phyloP scores from a whole-genome alignment of 208 protist genomes.

The Leishmania major region DNA sequence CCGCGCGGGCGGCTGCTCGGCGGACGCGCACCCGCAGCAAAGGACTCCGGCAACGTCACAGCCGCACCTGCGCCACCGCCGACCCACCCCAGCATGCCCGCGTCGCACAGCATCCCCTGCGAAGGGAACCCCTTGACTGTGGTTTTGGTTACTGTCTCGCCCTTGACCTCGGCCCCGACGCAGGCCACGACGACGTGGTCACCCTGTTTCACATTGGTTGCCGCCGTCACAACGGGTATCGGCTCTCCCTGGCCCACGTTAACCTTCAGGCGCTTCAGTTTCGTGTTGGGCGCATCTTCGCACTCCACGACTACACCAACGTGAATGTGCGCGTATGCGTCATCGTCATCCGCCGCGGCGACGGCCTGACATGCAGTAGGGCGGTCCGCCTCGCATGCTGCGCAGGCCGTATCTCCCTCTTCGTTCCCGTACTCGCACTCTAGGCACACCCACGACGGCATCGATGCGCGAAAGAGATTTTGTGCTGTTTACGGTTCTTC shows the following conservation, averaged over 20 bases:
- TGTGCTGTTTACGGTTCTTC: neutral
- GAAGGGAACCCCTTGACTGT: slow-evolving; percentile 73
- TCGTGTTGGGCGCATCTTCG: slow-evolving; percentile 59
- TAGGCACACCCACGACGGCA: slow-evolving; percentile 51
- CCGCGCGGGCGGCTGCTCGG: slow-evolving; percentile 49
- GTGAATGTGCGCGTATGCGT: slow-evolving; percentile 48
- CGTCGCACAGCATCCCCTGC: slow-evolving; percentile 81
- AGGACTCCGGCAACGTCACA: slow-evolving; percentile 54
- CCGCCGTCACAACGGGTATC: slow-evolving; percentile 76
- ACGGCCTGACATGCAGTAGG: slow-evolving; percentile 21
- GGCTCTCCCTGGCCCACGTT: slow-evolving; percentile 48
- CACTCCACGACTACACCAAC: slow-evolving; percentile 57
- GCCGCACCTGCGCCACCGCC: slow-evolving; percentile 69
- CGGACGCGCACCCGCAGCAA: slow-evolving; percentile 34
- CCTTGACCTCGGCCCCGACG: slow-evolving; percentile 65
- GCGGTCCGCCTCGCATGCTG: slow-evolving; percentile 56
- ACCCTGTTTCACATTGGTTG: slow-evolving; percentile 67
- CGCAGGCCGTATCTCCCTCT: slow-evolving; percentile 36
- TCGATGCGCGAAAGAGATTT: neutral
- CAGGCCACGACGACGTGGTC: slow-evolving; percentile 63
- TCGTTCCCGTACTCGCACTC: slow-evolving; percentile 72
- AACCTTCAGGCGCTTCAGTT: slow-evolving; percentile 73
- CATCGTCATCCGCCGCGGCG: slow-evolving; percentile 43
- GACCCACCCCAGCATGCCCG: slow-evolving; percentile 79
- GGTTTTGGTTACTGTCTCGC: slow-evolving; percentile 60